These are phyloP conservation scores for Salix arbutifolia DNA, from an alignment of 345 rosid genomes.

Conservation along the genomic window DNA sequence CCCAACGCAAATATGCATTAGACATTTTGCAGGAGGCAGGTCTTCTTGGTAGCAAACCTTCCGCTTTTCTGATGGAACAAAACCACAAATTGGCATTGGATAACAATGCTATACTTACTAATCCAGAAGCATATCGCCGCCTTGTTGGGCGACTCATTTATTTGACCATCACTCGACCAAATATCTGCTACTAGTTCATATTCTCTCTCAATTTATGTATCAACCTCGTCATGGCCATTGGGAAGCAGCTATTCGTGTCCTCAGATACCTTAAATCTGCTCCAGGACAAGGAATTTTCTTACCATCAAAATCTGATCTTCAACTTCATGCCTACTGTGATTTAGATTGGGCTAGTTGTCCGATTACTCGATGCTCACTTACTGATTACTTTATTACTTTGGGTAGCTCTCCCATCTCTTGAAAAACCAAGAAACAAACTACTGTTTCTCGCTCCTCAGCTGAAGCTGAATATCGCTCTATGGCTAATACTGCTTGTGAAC, in stretches of 20 bases:
- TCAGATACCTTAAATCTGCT: neutral
- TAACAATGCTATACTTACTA: too few relatives aligned
- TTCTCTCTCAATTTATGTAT: neutral
- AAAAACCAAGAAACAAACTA: constrained; percentile 5
- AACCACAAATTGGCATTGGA: neutral
- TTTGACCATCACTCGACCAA: neutral
- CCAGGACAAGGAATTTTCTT: neutral
- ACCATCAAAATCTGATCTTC: neutral
- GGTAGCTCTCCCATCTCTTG: neutral
- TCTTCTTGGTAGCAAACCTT: neutral
- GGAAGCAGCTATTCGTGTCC: neutral
- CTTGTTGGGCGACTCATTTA: neutral
- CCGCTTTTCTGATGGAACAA: neutral
- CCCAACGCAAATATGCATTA: too few relatives aligned
- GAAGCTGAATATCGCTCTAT: neutral
- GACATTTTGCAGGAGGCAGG: too few relatives aligned
- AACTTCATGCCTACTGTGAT: neutral
- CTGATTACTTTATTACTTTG: too few relatives aligned
- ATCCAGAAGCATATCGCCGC: neutral
- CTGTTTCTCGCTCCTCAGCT: neutral
- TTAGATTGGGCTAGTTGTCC: neutral
- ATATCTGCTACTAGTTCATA: neutral
- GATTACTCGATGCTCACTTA: neutral
- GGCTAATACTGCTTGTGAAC: neutral
- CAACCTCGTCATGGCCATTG: neutral